Evolutionary conservation across 441 rosid species (phyloP), one percentile per base, ranked within the genome.

Genomic region (Breynia disticha): DNA sequence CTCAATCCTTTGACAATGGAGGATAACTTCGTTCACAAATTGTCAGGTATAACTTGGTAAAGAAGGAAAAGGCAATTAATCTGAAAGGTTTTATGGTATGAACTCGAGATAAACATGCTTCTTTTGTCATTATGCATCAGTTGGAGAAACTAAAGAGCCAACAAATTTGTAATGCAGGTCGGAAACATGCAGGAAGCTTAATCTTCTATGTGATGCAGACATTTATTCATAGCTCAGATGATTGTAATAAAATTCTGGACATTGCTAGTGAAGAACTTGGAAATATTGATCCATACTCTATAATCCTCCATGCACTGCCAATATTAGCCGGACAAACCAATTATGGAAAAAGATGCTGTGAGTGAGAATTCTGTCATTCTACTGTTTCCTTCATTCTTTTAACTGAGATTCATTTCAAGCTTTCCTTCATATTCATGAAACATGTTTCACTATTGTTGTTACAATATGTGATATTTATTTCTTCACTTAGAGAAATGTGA

Each of bases 61-160:
- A 66, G 50, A 69, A 66, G 17, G 61, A 60, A 16, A 67, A 54
- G 52, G 57, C 62, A 62, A 82, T 91, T 59, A 86, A 91, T 72
- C 67, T 91, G 44, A 91, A 72, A 79, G 94, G 98, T 60, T 91
- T 76, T 69, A 87, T 91, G 98, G 98, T 91, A 39, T 39, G 44
- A 39, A 39, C 44, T 61, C 53, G 20, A 11, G 14, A 59, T 21
- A 39, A 16, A 7, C 35, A 28, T 19, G 51, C 12, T 13, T 55
- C 62, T 3, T 24, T 46, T n/a, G 17, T 18, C 43, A 16, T 62
- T 38, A 0, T 38, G 35, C 35, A 15, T 54, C 37, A 10, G 52
- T 42, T 63, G 47, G 24, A 47, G 14, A 47, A 57, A 67, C 62
- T 22, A 28, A 67, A 21, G 47, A 19, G 19, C 44, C 16, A 16